These are phyloP conservation scores for Alnus rubra DNA, from an alignment of 306 rosid genomes.

Conservation along the genomic window DNA sequence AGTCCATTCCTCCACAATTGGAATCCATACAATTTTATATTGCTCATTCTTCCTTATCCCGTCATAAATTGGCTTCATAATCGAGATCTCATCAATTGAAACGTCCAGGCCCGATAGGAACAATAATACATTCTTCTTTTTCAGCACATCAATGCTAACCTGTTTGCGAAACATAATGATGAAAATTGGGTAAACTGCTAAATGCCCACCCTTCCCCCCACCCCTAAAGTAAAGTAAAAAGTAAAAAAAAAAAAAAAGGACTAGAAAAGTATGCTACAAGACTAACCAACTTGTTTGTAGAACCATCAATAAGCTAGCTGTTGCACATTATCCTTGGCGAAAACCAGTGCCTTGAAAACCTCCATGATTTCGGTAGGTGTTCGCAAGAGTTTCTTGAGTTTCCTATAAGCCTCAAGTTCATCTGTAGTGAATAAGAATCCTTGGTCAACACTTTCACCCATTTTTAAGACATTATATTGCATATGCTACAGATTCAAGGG, in stretches of 20 bases:
- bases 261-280: neutral
- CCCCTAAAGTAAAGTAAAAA: too few relatives aligned
- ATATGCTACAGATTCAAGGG: neutral
- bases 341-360: constrained; percentile 30
- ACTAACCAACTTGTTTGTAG: constrained; percentile 37
- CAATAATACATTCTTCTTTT: constrained; percentile 39
- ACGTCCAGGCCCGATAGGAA: constrained; percentile 49
- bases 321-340: constrained; percentile 17
- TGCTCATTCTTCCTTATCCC: constrained; percentile 18
- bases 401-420: constrained; percentile 17
- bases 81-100: constrained; percentile 24
- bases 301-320: constrained; percentile 46
- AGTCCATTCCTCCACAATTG: constrained; percentile 52
- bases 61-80: constrained; percentile 34
- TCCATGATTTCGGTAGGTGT: constrained; percentile 39
- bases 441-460: neutral
- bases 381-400: constrained; percentile 6
- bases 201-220: too few relatives aligned
- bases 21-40: constrained; percentile 61
- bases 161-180: neutral
- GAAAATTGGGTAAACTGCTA: neutral
- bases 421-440: constrained; percentile 15
- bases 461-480: neutral
- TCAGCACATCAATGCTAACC: constrained; percentile 38
- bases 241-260: too few relatives aligned